Conservation (phyloP, 352 stramenopile genomes). For the Phytophthora colocasiae region DNA sequence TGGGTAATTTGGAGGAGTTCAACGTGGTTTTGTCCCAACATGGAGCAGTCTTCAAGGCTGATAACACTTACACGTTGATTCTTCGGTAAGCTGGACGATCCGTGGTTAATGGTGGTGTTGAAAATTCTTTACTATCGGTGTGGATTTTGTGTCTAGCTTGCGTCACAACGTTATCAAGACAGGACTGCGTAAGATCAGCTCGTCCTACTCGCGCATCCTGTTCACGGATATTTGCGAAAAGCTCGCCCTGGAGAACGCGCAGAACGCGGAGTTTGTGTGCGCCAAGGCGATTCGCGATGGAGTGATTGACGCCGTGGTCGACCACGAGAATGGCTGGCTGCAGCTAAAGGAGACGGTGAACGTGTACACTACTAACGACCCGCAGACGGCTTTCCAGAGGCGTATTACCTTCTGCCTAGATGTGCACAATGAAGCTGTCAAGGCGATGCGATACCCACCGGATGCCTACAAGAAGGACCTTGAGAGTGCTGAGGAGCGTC, state of each 20-base stretch:
- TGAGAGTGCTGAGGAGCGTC: conserved; percentile 90
- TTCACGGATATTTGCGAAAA: conserved; percentile 95
- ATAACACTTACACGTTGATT: conserved; percentile 97
- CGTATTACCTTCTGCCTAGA: conserved; percentile 99
- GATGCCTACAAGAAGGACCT: conserved; percentile 98
- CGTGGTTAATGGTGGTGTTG: not conserved
- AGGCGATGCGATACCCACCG: conserved; percentile 97
- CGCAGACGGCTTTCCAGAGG: conserved; percentile 95
- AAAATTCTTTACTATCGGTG: conserved; percentile 6
- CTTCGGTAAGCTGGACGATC: conserved; percentile 66
- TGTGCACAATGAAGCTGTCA: conserved; percentile 98
- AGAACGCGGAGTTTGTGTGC: conserved; percentile 97
- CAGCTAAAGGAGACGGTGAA: conserved; percentile 90
- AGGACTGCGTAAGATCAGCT: conserved; percentile 96
- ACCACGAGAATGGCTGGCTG: conserved; percentile 96
- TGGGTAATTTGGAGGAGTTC: conserved; percentile 97
- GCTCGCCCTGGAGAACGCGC: conserved; percentile 92
- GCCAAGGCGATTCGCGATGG: conserved; percentile 98
- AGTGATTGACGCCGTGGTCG: conserved; percentile 98
- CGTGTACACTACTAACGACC: conserved; percentile 94
- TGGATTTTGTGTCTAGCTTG: conserved; percentile 57
- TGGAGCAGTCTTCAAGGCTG: conserved; percentile 86
- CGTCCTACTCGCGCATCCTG: conserved; percentile 93
- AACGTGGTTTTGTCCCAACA: conserved; percentile 91
- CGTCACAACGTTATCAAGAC: conserved; percentile 99